Percentiles rank a stretch among this genome's conserved stretches.
Evolutionary conservation across 2,329 filamentous ascomycete genomes (phyloP).

Genomic region (Blumeriella jaapii): DNA sequence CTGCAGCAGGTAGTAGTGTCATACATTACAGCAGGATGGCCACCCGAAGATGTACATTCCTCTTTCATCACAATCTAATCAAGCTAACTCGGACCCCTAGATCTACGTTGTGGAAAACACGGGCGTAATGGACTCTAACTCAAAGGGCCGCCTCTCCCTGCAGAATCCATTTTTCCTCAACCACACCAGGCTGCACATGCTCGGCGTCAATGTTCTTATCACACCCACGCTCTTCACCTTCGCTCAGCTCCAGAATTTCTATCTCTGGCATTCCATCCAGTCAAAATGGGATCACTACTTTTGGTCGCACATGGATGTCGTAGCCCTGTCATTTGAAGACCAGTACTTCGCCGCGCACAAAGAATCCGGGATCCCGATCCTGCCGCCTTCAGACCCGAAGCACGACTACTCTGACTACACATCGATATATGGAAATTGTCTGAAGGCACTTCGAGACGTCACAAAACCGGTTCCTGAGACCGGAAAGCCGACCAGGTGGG

Average conservation of each 20-base stretch:
- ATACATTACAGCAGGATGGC: constrained; percentile 50
- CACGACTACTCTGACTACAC: constrained; percentile 11
- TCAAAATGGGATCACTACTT: constrained; percentile 39
- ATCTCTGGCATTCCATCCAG: constrained; percentile 34
- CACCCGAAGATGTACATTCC: constrained; percentile 31
- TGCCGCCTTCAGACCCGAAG: constrained; percentile 2
- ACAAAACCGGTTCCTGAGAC: constrained; percentile 4
- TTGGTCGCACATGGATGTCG: constrained; percentile 46
- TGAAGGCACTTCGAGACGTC: constrained; percentile 9
- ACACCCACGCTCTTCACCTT: constrained; percentile 42
- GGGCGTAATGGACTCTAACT: constrained; percentile 42
- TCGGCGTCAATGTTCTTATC: constrained; percentile 40
- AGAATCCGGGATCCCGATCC: constrained; percentile 8
- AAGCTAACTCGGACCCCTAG: not conserved
- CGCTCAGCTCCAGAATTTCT: constrained; percentile 45
- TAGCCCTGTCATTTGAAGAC: constrained; percentile 34
- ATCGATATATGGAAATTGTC: constrained; percentile 16
- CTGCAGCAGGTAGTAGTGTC: constrained; percentile 43
- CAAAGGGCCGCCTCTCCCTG: constrained; percentile 34
- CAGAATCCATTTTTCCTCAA: constrained; percentile 48
- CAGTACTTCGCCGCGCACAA: constrained; percentile 1
- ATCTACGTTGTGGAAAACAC: constrained; percentile 51
- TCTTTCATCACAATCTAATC: not conserved
- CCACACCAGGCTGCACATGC: constrained; percentile 36
- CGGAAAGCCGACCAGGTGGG: constrained; percentile 31